phyloP scores from a whole-genome alignment of 106 monocot genomes.

The Platanthera zijinensis region DNA sequence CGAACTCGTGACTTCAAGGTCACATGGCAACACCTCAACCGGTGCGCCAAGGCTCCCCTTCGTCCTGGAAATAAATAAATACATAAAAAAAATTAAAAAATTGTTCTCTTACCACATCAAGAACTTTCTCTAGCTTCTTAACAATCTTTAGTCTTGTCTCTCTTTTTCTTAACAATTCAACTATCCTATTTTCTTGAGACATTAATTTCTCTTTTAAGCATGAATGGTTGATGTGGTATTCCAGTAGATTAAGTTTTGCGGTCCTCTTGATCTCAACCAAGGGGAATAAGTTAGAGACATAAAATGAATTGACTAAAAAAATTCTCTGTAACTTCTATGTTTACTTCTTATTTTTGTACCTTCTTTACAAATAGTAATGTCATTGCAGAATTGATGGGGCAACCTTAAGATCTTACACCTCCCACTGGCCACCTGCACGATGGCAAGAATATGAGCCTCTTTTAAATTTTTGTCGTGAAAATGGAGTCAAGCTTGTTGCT shows the following conservation, averaged over 20 bases:
- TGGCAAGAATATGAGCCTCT: conserved; percentile 98
- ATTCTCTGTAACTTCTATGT: too few relatives aligned
- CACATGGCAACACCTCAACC: too few relatives aligned
- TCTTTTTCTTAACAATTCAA: not conserved
- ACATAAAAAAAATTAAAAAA: too few relatives aligned
- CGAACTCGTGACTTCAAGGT: too few relatives aligned
- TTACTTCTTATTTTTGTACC: not conserved
- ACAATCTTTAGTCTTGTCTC: not conserved
- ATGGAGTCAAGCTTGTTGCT: conserved; percentile 77
- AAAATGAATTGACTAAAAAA: too few relatives aligned
- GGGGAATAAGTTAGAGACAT: not conserved
- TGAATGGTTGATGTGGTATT: not conserved
- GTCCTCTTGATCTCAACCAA: not conserved
- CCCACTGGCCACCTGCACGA: conserved; percentile 68
- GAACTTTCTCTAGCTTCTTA: not conserved
- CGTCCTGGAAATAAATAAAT: too few relatives aligned
- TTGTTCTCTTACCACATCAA: too few relatives aligned
- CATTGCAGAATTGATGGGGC: conserved; percentile 75
- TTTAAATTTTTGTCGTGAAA: conserved; percentile 83
- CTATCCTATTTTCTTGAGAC: not conserved
- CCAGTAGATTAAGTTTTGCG: not conserved
- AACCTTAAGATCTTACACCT: conserved; percentile 45
- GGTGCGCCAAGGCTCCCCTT: too few relatives aligned
- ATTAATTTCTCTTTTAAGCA: not conserved
- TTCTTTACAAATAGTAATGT: conserved; percentile 8